Evolutionary conservation across 306 rosid genomes (phyloP).

Genomic region (Trifolium repens): DNA sequence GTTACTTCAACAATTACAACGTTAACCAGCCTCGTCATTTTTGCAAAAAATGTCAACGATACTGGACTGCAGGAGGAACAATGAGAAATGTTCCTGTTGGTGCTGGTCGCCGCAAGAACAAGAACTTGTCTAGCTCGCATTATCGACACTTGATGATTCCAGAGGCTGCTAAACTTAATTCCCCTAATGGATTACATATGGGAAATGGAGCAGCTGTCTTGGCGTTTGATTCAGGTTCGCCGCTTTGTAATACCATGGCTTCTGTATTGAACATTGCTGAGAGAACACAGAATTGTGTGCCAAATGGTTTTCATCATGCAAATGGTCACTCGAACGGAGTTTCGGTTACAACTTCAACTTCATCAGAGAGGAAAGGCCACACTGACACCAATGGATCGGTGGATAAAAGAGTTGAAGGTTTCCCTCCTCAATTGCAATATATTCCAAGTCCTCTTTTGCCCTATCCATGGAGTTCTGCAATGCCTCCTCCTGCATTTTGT

Average conservation of each 20-base stretch:
- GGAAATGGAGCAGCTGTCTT: slow-evolving; percentile 58
- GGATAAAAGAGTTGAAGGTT: slow-evolving; percentile 48
- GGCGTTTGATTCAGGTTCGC: slow-evolving; percentile 68
- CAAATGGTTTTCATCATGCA: slow-evolving; percentile 53
- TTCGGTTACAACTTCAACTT: slow-evolving; percentile 59
- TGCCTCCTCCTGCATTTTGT: slow-evolving; percentile 59
- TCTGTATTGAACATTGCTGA: slow-evolving; percentile 65
- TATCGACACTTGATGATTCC: slow-evolving; percentile 63
- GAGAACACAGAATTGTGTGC: slow-evolving; percentile 40
- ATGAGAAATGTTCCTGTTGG: slow-evolving; percentile 93
- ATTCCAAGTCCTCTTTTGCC: slow-evolving; percentile 63
- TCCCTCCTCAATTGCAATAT: slow-evolving; percentile 61
- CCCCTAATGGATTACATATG: slow-evolving; percentile 51
- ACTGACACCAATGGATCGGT: slow-evolving; percentile 46
- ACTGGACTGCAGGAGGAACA: slow-evolving; percentile 98
- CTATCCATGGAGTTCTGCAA: slow-evolving; percentile 57
- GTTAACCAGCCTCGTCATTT: slow-evolving; percentile 96
- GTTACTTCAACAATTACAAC: slow-evolving; percentile 93
- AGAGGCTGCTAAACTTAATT: slow-evolving; percentile 47
- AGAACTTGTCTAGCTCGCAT: slow-evolving; percentile 60
- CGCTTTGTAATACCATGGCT: slow-evolving; percentile 66
- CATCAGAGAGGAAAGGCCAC: slow-evolving; percentile 54
- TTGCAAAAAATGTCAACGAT: slow-evolving; percentile 94
- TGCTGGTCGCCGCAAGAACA: slow-evolving; percentile 93
- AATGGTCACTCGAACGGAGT: slow-evolving; percentile 59